Percentiles rank a stretch among this genome's conserved stretches.
Conservation (phyloP, 495 filamentous ascomycete genomes). For the Hapsidospora chrysogenum region DNA sequence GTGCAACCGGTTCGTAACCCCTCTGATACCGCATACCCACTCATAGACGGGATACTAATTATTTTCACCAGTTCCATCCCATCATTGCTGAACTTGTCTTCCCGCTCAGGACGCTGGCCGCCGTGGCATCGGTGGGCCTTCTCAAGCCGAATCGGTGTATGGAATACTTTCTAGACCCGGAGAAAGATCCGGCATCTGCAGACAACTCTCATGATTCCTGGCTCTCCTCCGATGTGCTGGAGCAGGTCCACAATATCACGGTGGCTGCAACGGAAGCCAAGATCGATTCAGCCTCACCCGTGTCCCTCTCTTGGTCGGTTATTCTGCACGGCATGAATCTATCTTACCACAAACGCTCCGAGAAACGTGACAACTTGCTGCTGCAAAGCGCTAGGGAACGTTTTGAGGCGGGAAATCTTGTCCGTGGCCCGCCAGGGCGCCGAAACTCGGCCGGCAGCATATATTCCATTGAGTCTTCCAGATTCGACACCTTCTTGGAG, state of each 20-base stretch:
- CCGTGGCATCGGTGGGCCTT: conserved; percentile 56
- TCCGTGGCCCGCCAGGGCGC: conserved; percentile 14
- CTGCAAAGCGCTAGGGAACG: conserved; percentile 42
- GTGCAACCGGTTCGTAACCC: conserved; percentile 38
- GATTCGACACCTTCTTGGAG: conserved; percentile 29
- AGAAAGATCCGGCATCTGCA: conserved; percentile 19
- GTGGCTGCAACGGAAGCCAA: conserved; percentile 27
- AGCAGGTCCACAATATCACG: conserved; percentile 47
- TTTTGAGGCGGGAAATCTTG: conserved; percentile 25
- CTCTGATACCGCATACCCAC: not conserved
- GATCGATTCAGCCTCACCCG: conserved; percentile 40
- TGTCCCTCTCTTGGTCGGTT: conserved; percentile 60
- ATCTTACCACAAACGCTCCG: conserved; percentile 36
- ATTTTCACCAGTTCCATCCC: conserved; percentile 15
- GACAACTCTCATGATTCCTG: conserved; percentile 11
- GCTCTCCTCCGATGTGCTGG: conserved; percentile 32
- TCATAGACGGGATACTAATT: too few species aligned
- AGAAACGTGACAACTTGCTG: conserved; percentile 43
- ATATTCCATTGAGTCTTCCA: conserved; percentile 28
- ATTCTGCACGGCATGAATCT: conserved; percentile 52
- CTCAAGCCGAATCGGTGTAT: conserved; percentile 46
- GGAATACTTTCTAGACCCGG: conserved; percentile 9
- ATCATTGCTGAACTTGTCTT: conserved; percentile 36
- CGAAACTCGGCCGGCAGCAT: conserved; percentile 33
- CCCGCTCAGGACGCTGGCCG: conserved; percentile 48